phyloP scores from a whole-genome alignment of 192 early-diverging fungal species.

The Backusella macrospora region DNA sequence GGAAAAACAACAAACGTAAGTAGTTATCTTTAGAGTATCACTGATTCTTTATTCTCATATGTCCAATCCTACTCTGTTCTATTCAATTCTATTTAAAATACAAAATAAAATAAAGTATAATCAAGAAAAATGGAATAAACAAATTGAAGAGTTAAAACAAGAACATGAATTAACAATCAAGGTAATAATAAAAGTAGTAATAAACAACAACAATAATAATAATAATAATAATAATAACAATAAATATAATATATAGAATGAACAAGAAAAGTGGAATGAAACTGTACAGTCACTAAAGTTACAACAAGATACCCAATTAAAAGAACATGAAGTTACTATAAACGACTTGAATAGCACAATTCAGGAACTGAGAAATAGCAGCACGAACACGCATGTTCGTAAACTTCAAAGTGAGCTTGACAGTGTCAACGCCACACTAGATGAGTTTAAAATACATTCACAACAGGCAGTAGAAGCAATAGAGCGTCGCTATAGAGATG shows the following conservation, averaged over 20 bases:
- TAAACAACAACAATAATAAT: too few relatives aligned
- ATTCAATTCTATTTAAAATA: neutral
- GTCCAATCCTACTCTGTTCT: too few relatives aligned
- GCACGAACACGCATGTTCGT: neutral
- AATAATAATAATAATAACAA: neutral
- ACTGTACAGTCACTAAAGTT: slow-evolving; percentile 10
- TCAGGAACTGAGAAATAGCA: neutral
- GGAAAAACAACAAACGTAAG: neutral
- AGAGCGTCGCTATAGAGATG: slow-evolving; percentile 31
- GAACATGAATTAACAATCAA: neutral
- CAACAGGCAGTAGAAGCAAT: slow-evolving; percentile 16
- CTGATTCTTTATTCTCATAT: neutral
- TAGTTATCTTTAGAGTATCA: neutral
- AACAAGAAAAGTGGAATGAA: slow-evolving; percentile 8
- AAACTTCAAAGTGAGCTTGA: slow-evolving; percentile 8
- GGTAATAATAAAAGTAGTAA: neutral
- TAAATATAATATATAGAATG: neutral
- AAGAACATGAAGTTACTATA: neutral
- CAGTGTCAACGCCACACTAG: neutral
- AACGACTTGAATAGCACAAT: neutral
- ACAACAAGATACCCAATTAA: slow-evolving; percentile 8
- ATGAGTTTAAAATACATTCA: slow-evolving; percentile 15
- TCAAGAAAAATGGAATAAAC: neutral
- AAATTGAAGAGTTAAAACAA: neutral
- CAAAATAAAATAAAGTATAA: neutral